These are phyloP conservation scores for Meyerozyma carpophila DNA, from an alignment of 1,139 yeast genomes.

Conservation along the genomic window DNA sequence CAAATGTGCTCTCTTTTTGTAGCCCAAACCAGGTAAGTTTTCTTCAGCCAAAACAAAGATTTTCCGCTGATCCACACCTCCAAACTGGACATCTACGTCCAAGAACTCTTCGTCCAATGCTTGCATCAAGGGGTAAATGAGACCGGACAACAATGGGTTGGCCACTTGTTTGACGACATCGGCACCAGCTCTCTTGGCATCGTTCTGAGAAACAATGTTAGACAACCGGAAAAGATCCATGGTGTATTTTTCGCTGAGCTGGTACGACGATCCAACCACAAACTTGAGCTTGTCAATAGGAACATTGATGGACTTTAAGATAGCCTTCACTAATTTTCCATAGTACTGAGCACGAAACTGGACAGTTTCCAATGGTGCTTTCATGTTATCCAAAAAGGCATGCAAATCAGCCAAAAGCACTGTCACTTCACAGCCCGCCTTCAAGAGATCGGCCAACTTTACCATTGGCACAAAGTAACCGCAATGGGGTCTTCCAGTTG, in stretches of 20 bases:
- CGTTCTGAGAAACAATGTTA: conserved; percentile 84
- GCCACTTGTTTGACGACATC: conserved; percentile 98
- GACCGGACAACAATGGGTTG: conserved; percentile 87
- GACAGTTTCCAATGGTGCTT: conserved; percentile 93
- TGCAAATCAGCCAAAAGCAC: conserved; percentile 95
- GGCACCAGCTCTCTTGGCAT: conserved; percentile 98
- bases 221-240: conserved; percentile 84
- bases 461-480: conserved; percentile 98
- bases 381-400: conserved; percentile 97
- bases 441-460: conserved; percentile 88
- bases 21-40: conserved; percentile 78
- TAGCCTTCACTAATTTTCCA: conserved; percentile 75
- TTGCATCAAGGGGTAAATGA: conserved; percentile 97
- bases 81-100: conserved; percentile 90
- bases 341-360: conserved; percentile 85
- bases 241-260: conserved; percentile 69
- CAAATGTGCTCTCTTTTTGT: conserved; percentile 95
- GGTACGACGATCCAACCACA: conserved; percentile 85
- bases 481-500: conserved; percentile 97
- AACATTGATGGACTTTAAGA: conserved; percentile 79
- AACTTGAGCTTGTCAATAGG: conserved; percentile 86
- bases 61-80: conserved; percentile 98
- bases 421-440: conserved; percentile 93
- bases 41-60: conserved; percentile 97
- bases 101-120: conserved; percentile 93